Evolutionary conservation across 2,329 filamentous ascomycete genomes (phyloP), one percentile per base, ranked within the genome.

Genomic region (Pestalotiopsis sp.): DNA sequence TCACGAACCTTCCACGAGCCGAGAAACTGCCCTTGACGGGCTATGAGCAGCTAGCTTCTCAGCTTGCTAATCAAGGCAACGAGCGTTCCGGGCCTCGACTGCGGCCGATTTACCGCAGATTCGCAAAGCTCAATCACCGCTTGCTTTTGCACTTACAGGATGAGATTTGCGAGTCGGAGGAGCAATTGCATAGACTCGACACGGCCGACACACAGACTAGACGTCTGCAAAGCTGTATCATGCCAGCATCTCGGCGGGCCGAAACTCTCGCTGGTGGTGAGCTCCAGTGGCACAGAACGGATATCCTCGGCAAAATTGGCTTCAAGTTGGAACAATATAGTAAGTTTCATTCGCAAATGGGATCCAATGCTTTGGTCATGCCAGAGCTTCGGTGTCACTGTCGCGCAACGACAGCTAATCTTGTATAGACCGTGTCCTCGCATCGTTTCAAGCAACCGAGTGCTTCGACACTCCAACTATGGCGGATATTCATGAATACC

Each of bases 61-160:
- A 83, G 62, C 76, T 92, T 4, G 82, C 84, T 5, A 71, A 72
- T 70, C 71, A 78, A 2, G 73, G 75, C 5, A 65, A 72, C 9
- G 67, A 75, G 71, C 62, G 74, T 71, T 1, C 38, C 13, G 71
- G 67, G 20, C 69, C 65, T n/a, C 52, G 66, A 39, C 70, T 76
- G 30, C 71, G 72, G 59, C 93, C 93, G 1, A 86, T 97, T 68
- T 97, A 97, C 77, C 89, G 94, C 57, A 91, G 91, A 67, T 98
- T 98, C 74, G 91, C 93, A 76, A 86, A 88, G 11, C 81, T 97
- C 20, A 94, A 96, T 73, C 94, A 97, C 76, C 90, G 94, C 2
- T 81, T 97, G 2, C 81, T 98, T 2, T 83, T 97, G 0, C 90
- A 96, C 70, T 84, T 97, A 17, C 94, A 97, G 78, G 94, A 97